These are phyloP conservation scores for Calonectria ilicicola DNA, from an alignment of 2,329 filamentous ascomycete species.

Conservation along the genomic window DNA sequence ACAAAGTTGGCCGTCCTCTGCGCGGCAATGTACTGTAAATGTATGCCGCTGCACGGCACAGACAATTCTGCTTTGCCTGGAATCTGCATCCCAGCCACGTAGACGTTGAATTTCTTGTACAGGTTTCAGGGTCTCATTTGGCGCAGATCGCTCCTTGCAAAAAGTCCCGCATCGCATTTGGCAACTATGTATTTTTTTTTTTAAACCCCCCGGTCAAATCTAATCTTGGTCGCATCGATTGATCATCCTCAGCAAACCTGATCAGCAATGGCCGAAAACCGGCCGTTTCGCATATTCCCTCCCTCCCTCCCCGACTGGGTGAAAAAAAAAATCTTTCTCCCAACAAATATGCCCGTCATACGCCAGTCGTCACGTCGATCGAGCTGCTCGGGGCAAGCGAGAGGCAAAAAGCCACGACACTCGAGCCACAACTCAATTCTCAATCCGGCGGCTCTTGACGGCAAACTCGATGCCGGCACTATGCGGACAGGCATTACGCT, in stretches of 20 bases:
- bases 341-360: neutral
- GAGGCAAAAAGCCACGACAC: slow-evolving; percentile 16
- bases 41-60: slow-evolving; percentile 4
- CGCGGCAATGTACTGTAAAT: neutral
- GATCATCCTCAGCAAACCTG: slow-evolving; percentile 2
- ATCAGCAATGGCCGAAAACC: neutral
- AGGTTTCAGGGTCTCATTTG: slow-evolving; percentile 11
- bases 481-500: slow-evolving; percentile 1
- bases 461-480: slow-evolving; percentile 5
- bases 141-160: slow-evolving; percentile 2
- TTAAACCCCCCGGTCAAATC: neutral
- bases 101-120: neutral
- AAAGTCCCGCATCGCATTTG: slow-evolving; percentile 7
- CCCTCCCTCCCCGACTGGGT: neutral
- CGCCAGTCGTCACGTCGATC: slow-evolving; percentile 16
- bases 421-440: slow-evolving; percentile 21
- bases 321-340: neutral
- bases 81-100: slow-evolving; percentile 4
- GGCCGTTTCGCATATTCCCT: neutral
- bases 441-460: slow-evolving; percentile 12
- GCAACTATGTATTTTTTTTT: neutral
- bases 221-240: slow-evolving; percentile 8
- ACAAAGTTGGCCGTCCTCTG: slow-evolving; percentile 6
- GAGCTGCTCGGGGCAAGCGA: neutral
- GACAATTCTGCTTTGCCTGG: neutral